Evolutionary conservation across 768 basidiomycete genomes (phyloP), one percentile per base, ranked within the genome.

Genomic region (Megacollybia marginata): DNA sequence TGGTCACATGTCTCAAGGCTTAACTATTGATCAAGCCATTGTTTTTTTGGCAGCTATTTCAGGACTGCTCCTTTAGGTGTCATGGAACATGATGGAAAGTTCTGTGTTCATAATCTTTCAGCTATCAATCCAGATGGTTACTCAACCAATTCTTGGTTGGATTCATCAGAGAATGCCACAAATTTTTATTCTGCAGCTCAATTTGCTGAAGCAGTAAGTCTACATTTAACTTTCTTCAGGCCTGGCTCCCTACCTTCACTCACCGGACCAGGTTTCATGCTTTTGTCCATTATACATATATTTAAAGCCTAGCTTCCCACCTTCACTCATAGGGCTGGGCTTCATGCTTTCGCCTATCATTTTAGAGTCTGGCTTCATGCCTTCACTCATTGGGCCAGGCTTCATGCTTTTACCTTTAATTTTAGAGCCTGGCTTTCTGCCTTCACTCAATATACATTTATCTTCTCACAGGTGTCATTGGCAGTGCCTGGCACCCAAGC

Each of bases 401-500:
- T n/a, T n/a, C n/a, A 18, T 15, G 5, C 5, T 40, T 5, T 40
- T 15, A 40, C 38, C n/a, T n/a, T n/a, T n/a, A n/a, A n/a, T n/a
- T n/a, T n/a, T n/a, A n/a, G 13, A 15, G 38, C 8, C 8, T 3
- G 38, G 38, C 15, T 13, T 40, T 8, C 18, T 5, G 18, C 38
- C 13, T 8, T 18, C 13, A 8, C 8, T 40, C 8, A 18, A 15
- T 13, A 40, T 18, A 1, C 1, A 42, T 15, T 18, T 54, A 16
- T 12, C 48, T 49, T 49, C 33, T 50, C 43, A 38, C 49, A 59
- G 58, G 46, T 62, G 6, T 46, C 58, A 1, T 38, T 23, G 6
- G 52, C 58, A 5, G 54, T 58, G 12, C 47, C 52, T 11, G 60
- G 60, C 3, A 54, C 61, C 1, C 56, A 61, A 33, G 59, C 48